phyloP scores from a whole-genome alignment of 768 basidiomycete species.

The Mycena chlorophos region DNA sequence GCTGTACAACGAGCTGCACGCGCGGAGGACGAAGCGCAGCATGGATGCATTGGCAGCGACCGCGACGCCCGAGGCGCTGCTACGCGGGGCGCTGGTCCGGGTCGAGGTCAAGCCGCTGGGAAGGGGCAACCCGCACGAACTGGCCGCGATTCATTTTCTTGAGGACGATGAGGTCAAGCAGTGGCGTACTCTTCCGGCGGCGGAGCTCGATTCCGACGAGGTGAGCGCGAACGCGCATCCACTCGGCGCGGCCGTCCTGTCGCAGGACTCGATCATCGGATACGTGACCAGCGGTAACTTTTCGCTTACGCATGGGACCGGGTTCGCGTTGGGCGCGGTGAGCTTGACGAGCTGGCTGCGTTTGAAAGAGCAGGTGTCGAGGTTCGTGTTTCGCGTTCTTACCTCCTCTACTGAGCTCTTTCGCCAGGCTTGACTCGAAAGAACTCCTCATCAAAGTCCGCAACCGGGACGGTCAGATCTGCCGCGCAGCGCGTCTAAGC shows the following conservation, averaged over 20 bases:
- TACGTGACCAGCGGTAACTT: conserved; percentile 83
- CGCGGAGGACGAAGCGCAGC: conserved; percentile 55
- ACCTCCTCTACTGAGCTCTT: conserved; percentile 24
- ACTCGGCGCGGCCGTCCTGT: conserved; percentile 36
- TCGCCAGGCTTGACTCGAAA: conserved; percentile 24
- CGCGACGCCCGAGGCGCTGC: conserved; percentile 38
- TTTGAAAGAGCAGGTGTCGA: conserved; percentile 48
- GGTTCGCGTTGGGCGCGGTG: conserved; percentile 76
- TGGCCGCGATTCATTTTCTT: conserved; percentile 71
- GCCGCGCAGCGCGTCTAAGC: conserved; percentile 49
- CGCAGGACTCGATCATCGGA: conserved; percentile 60
- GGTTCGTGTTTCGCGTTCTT: conserved; percentile 27
- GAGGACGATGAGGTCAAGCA: conserved; percentile 51
- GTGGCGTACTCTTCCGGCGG: conserved; percentile 38
- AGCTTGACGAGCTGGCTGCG: conserved; percentile 54
- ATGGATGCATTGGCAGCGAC: conserved; percentile 42
- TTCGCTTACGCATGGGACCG: conserved; percentile 76
- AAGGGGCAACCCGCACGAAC: conserved; percentile 72
- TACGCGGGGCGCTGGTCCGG: conserved; percentile 63
- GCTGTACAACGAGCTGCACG: conserved; percentile 58
- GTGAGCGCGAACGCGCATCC: too few species aligned
- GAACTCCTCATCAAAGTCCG: conserved; percentile 62
- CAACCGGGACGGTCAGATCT: conserved; percentile 55
- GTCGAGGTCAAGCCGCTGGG: conserved; percentile 62
- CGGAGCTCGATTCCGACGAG: not conserved